These are phyloP conservation scores for Ricinus communis DNA, from an alignment of 345 rosid species.

Conservation along the genomic window DNA sequence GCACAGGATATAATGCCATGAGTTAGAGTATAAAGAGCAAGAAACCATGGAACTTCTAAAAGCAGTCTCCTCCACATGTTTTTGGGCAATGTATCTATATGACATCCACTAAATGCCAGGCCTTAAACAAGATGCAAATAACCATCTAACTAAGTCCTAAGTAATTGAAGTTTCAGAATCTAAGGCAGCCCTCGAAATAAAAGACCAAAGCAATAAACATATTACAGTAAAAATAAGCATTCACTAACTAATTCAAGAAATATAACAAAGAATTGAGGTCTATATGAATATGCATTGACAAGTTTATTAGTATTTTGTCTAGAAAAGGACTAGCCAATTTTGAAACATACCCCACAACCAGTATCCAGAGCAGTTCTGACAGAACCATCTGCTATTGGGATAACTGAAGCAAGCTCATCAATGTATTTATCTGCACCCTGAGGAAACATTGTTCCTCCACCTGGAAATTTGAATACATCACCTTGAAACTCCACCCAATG, in stretches of 20 bases:
- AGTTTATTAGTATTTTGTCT: neutral
- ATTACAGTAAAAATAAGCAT: neutral
- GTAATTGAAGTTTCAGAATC: neutral
- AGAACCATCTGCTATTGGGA: conserved; percentile 85
- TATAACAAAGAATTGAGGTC: neutral
- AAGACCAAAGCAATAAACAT: neutral
- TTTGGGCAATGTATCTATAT: neutral
- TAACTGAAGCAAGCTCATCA: conserved; percentile 79
- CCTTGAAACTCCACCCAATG: conserved; percentile 95
- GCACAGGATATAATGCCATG: neutral
- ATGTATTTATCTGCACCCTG: conserved; percentile 97
- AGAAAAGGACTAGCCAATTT: conserved; percentile 1
- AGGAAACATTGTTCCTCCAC: conserved; percentile 99
- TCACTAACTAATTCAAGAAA: neutral
- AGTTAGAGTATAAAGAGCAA: neutral
- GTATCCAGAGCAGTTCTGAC: conserved; percentile 96
- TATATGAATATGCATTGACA: neutral
- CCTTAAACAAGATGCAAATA: neutral
- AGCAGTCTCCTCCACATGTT: neutral
- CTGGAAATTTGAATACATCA: conserved; percentile 87
- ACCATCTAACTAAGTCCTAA: neutral
- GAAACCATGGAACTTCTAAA: neutral
- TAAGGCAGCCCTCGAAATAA: neutral
- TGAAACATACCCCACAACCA: conserved; percentile 84
- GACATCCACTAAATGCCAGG: neutral